Base-by-base conservation (phyloP, 371 early-diverging fungal species). In the Mortierella sp. region DNA sequence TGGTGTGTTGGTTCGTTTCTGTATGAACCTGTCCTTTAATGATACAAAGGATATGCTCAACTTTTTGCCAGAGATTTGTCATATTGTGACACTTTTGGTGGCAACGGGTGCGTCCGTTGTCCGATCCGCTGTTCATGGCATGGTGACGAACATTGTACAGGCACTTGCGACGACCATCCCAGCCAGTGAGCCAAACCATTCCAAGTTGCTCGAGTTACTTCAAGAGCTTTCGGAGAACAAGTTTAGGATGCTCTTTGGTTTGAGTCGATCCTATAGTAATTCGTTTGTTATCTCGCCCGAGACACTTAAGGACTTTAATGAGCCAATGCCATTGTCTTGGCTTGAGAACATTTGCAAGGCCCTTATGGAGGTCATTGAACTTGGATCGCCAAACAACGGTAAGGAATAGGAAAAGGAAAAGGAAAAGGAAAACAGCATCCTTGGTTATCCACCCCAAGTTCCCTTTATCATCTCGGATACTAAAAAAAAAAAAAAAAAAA, bases 1-100 rank as follows among this genome's bases (percentile, higher is more conserved):
- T 64, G 92, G 94, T 0, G 93, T 94, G 11, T 82, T 97, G 57
- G 82, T 95, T 48, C 91, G 97, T 11, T 93, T 96, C 81, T 86
- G 94, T 55, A 84, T 97, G 60, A 95, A 96, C 87, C 83, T 95
- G 53, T 95, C 95, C 4, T 98, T 97, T 85, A 93, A 95, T 72
- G 94, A 95, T 70, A 88, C 89, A 23, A 85, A 90, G 26, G 86
- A 92, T 67, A 92, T 93, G 16, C 89, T 88, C 52, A 87, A 89
- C 59, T 95, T 91, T 80, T 85, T 96, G 19, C 94, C 97, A 6
- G 97, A 98, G 70, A 82, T 97, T 9, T 93, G 94, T 64, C 94
- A 96, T 68, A 86, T 95, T 56, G 88, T 95, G 1, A 90, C 93
- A 5, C 81, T 96, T 56, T 81, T 97, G 28, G 91, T 93, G 2